These are phyloP conservation scores for Cymbopogon flexuosus DNA, from an alignment of 202 grass and related monocot genomes.

Conservation along the genomic window DNA sequence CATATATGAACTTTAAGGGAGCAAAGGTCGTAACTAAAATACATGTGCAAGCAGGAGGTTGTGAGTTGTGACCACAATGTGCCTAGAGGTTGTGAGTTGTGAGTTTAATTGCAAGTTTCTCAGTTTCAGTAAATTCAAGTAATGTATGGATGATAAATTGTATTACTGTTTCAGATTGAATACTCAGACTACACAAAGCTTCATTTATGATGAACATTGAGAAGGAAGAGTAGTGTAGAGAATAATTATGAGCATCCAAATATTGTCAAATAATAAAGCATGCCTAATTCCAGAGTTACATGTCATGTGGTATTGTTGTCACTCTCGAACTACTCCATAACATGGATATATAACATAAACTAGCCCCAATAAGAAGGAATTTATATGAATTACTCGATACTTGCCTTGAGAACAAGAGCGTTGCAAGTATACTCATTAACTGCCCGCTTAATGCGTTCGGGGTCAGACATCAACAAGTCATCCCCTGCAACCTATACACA, in stretches of 20 bases:
- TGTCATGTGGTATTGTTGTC: not conserved
- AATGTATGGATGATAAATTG: no score
- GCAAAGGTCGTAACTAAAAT: conserved; percentile 14
- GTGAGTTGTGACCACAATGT: not conserved
- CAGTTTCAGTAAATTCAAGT: no score
- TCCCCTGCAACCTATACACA: conserved; percentile 77
- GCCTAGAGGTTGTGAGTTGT: not conserved
- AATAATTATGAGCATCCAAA: no score
- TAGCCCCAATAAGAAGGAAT: not conserved
- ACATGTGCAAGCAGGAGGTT: not conserved
- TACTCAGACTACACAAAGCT: no score
- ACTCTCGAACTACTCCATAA: not conserved
- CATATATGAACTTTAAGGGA: not conserved
- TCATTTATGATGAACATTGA: no score
- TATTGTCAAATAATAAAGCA: not conserved
- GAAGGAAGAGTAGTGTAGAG: no score
- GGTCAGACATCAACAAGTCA: conserved; percentile 90
- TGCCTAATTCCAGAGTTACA: conserved; percentile 14
- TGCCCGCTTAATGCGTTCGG: conserved; percentile 76
- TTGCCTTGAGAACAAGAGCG: conserved; percentile 94
- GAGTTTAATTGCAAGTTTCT: not conserved
- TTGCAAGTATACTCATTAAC: conserved; percentile 89
- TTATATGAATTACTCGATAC: not conserved
- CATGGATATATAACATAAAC: conserved; percentile 23
- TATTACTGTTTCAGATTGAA: no score